Evolutionary conservation across 2,329 filamentous ascomycete genomes (phyloP).

Genomic region (Fusarium armeniacum): DNA sequence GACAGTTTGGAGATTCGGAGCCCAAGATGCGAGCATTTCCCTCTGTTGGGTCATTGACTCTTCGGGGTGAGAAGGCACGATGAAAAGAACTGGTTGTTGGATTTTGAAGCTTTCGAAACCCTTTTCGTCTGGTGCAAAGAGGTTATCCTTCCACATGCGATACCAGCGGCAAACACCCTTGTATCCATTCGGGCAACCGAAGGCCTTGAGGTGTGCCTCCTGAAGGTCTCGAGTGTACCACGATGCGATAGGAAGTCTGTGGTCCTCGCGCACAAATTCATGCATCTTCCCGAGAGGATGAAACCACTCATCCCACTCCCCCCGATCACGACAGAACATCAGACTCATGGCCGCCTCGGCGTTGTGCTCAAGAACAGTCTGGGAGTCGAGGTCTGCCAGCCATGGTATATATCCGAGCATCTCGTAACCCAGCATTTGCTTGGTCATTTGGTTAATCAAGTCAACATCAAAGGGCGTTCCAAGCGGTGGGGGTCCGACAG

Average conservation of each 20-base stretch:
- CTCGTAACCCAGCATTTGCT: slow-evolving; percentile 48
- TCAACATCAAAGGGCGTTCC: slow-evolving; percentile 52
- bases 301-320: slow-evolving; percentile 48
- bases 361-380: slow-evolving; percentile 45
- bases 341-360: slow-evolving; percentile 49
- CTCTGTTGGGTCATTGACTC: slow-evolving; percentile 43
- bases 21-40: slow-evolving; percentile 50
- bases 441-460: slow-evolving; percentile 53
- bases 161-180: slow-evolving; percentile 53
- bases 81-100: slow-evolving; percentile 44
- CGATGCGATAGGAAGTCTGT: slow-evolving; percentile 38
- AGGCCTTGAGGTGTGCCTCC: slow-evolving; percentile 44
- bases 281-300: slow-evolving; percentile 50
- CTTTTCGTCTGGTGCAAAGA: slow-evolving; percentile 47
- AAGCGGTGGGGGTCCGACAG: slow-evolving; percentile 51
- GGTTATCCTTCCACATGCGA: slow-evolving; percentile 51
- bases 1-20: slow-evolving; percentile 55
- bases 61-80: slow-evolving; percentile 39
- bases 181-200: slow-evolving; percentile 46
- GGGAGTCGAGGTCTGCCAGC: slow-evolving; percentile 40
- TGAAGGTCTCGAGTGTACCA: slow-evolving; percentile 50
- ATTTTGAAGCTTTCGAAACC: slow-evolving; percentile 37
- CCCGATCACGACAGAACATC: slow-evolving; percentile 47
- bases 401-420: slow-evolving; percentile 54
- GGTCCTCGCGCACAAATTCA: slow-evolving; percentile 46